A percentile compares a stretch with the other conserved stretches of the same genome.
These are phyloP conservation scores for Candida adriatica DNA, from an alignment of 805 yeast genomes.

Conservation along the genomic window DNA sequence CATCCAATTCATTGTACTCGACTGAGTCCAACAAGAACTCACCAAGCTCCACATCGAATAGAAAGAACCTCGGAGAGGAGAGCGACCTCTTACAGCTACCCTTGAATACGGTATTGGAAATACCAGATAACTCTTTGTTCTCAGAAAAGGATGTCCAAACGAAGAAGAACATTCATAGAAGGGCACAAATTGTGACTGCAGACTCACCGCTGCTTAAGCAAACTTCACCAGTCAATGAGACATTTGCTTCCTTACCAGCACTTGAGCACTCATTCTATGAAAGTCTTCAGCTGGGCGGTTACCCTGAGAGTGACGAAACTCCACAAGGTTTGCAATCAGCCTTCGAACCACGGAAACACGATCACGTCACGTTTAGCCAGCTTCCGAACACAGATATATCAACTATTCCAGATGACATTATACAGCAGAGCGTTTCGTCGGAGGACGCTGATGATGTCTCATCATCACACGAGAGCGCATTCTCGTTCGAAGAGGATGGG, in stretches of 20 bases:
- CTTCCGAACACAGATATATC: no score
- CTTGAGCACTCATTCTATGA: no score
- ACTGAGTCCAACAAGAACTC: slow-evolving; percentile 4
- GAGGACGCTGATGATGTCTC: slow-evolving; percentile 2
- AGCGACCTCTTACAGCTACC: slow-evolving; percentile 12
- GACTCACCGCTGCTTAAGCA: slow-evolving; percentile 7
- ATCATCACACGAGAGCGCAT: slow-evolving; percentile 25
- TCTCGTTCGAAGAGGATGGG: slow-evolving; percentile 43
- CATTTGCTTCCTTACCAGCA: background rate
- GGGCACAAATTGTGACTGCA: slow-evolving; percentile 21
- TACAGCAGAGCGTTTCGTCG: no score
- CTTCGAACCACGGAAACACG: no score
- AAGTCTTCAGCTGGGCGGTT: no score
- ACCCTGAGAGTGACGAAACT: no score
- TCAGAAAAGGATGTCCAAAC: background rate
- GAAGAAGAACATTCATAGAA: slow-evolving; percentile 18
- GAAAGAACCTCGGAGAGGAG: slow-evolving; percentile 1
- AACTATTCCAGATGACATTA: no score
- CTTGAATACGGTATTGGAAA: slow-evolving; percentile 17
- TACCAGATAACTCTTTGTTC: slow-evolving; percentile 8
- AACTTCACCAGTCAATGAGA: background rate
- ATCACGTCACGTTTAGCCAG: no score
- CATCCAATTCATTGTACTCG: slow-evolving; percentile 4
- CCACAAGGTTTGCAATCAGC: no score
- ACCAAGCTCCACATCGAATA: slow-evolving; percentile 1